phyloP scores from a whole-genome alignment of 352 stramenopile species.

The Globisporangium cystogenes region DNA sequence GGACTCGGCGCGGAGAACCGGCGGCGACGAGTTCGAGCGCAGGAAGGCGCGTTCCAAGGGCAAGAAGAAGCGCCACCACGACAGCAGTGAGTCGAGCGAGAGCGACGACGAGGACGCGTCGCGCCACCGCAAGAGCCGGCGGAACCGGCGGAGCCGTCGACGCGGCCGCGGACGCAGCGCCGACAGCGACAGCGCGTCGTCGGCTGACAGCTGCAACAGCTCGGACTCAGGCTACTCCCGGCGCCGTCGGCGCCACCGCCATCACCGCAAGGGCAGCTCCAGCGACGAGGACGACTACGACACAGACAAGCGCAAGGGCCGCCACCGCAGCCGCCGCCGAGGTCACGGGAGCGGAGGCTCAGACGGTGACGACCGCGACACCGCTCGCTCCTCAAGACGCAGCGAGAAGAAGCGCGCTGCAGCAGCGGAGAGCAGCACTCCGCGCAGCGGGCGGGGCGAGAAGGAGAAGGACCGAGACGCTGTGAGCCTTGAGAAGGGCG shows the following conservation, averaged over 20 bases:
- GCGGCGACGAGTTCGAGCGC: conserved; percentile 15
- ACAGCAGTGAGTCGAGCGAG: conserved; percentile 42
- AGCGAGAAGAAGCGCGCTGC: conserved; percentile 10
- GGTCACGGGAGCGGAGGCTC: conserved; percentile 24
- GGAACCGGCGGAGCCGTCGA: conserved; percentile 17
- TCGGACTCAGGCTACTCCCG: conserved; percentile 37
- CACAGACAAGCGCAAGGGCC: conserved; percentile 38
- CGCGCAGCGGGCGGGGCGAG: not conserved
- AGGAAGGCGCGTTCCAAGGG: conserved; percentile 29
- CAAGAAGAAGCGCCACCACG: conserved; percentile 40
- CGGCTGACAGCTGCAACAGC: conserved; percentile 35
- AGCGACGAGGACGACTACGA: conserved; percentile 54
- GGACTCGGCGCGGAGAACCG: not conserved
- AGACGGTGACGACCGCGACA: conserved; percentile 24
- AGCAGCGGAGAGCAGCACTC: not conserved
- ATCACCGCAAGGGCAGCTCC: conserved; percentile 31
- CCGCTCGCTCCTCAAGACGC: conserved; percentile 21
- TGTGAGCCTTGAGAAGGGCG: conserved; percentile 24
- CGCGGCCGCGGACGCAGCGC: conserved; percentile 9
- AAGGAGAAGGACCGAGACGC: not conserved
- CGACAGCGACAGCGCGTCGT: conserved; percentile 42
- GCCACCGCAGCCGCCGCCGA: conserved; percentile 20
- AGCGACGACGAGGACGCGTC: conserved; percentile 20
- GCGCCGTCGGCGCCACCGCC: conserved; percentile 31
- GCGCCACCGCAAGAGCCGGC: conserved; percentile 19